Evolutionary conservation across 805 yeast genomes (phyloP), one percentile per base, ranked within the genome.

Genomic region (Starmera amethionina): DNA sequence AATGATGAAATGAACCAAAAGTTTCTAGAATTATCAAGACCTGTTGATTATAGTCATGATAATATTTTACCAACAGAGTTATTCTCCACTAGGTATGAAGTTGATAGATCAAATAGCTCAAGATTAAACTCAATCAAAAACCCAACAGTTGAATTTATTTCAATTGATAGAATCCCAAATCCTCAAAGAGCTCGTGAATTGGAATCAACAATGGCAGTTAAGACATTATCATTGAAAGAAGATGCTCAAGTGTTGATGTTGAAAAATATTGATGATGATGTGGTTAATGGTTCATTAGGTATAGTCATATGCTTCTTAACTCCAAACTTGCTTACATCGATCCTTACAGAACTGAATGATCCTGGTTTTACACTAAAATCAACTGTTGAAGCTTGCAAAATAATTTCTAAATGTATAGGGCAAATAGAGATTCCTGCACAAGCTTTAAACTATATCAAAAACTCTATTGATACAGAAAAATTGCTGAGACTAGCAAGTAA

Each of bases 221-320:
- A 72, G 42, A 55, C 50, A 7, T 54, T 93, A 13, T 68, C 65
- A 3, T 63, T 93, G 47, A 90, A 89, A 57, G 79, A 75, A 40
- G 87, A 86, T 31, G 94, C 96, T 0, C 98, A 93, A 59, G 97
- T 93, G 2, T 89, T 93, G 96, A 78, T 86, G 70, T 63, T 93
- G 48, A 86, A 84, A 51, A 93, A 93, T 56, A 69, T 73, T 27
- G 89, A 85, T 47, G 82, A 77, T 9, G 62, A 68, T 3, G 64
- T 93, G 32, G 97, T 93, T 33, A 93, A 93, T 62, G 98, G 99
- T 3, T 76, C 96, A 0, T 65, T 90, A 32, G 99, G 99, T 0
- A 75, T 70, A 32, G 81, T 93, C 1, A 43, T 67, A 4, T 59
- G 62, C 29, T 68, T 68, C 43, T 46, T 62, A 8, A 53, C 68